Base-by-base conservation (phyloP, 257 asterid species). In the Fraxinus excelsior region DNA sequence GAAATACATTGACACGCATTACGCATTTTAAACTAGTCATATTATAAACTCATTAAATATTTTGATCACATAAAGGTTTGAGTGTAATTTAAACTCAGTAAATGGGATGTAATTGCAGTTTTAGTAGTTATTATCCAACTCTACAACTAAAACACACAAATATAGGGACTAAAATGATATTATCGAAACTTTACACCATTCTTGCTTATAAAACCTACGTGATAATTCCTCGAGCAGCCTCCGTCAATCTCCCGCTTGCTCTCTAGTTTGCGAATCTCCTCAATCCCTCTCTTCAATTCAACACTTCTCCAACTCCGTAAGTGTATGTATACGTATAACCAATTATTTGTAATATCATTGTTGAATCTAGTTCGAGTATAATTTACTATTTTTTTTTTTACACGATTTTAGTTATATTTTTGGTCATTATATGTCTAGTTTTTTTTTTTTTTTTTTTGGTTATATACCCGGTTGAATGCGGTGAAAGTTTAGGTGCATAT, bases 111-210 rank as follows among this genome's bases (percentile, higher is more conserved):
- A 40, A 40, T 40, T 40, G 49, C 49, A 9, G 16, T 9, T 40
- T 2, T 11, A 37, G 42, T 7, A 37, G 42, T 37, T 37, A 37
- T 37, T 37, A 37, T 7, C 42, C 42, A 37, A 37, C 42, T 7
- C 11, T 37, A 37, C 11, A 37, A 37, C 21, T 4, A 16, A 6
- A 53, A 53, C 23, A n/a, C 3, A 31, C 34, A 78, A 66, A 21
- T 46, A 29, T 67, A 26, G 68, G 82, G 78, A 46, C 28, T 12
- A 49, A 5, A 32, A 0, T 23, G 18, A 31, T 66, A 66, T 73
- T 73, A 79, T 51, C 70, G 26, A 46, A 65, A 79, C 78, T 72
- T 49, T 32, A 37, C 26, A 62, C 64, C 46, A 56, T 56, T 53
- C 28, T 32, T 21, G 19, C 70, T 0, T 37, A 71, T 26, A 71